Percentiles rank a stretch among this genome's conserved stretches.
These are phyloP conservation scores for Eucalyptus camaldulensis DNA, from an alignment of 345 rosid species.

Conservation along the genomic window DNA sequence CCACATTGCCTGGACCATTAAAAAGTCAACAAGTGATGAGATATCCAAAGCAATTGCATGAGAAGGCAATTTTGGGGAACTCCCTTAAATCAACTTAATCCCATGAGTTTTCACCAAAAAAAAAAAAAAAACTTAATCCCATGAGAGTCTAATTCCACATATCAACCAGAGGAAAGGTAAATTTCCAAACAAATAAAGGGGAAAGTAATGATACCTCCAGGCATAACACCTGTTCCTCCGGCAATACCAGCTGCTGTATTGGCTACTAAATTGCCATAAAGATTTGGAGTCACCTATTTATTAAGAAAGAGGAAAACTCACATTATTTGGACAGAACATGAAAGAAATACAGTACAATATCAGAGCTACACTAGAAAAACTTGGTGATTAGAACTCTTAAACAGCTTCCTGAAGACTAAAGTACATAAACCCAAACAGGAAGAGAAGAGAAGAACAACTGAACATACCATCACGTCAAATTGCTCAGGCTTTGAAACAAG, in stretches of 20 bases:
- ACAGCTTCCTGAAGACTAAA: background rate
- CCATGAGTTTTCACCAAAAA: background rate
- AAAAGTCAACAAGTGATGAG: background rate
- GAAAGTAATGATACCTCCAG: slow-evolving; percentile 27
- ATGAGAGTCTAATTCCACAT: background rate
- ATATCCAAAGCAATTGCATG: background rate
- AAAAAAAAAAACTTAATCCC: background rate
- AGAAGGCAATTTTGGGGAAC: background rate
- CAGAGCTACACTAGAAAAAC: background rate
- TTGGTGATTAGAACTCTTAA: background rate
- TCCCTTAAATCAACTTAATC: background rate
- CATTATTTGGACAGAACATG: background rate
- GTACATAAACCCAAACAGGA: background rate
- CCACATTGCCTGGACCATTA: slow-evolving; percentile 27
- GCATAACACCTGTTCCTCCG: slow-evolving; percentile 50
- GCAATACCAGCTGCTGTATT: slow-evolving; percentile 44
- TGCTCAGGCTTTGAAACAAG: slow-evolving; percentile 98
- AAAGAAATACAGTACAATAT: background rate
- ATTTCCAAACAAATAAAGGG: background rate
- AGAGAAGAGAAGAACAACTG: background rate
- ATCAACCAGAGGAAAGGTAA: background rate
- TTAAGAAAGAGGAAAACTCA: background rate
- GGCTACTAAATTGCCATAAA: slow-evolving; percentile 33
- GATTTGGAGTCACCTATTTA: slow-evolving; percentile 39
- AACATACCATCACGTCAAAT: slow-evolving; percentile 90